Evolutionary conservation across 192 early-diverging fungal species (phyloP), one percentile per base, ranked within the genome.

Genomic region (Phlyctochytrium arcticum): DNA sequence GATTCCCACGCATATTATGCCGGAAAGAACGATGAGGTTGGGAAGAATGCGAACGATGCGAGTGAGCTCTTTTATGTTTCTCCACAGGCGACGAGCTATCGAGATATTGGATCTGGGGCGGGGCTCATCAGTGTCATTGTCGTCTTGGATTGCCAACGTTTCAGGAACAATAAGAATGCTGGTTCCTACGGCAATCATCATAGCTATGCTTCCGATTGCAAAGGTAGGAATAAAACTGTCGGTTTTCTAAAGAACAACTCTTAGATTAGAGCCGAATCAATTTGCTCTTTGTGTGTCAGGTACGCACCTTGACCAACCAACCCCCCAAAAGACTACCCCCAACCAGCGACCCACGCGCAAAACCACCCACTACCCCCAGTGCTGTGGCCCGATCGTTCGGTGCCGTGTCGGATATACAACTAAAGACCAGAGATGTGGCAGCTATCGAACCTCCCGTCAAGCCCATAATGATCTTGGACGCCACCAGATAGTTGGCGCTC

Each of bases 261-360:
- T n/a, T n/a, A n/a, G n/a, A n/a, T n/a, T n/a, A n/a, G n/a, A n/a
- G n/a, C n/a, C n/a, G n/a, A n/a, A n/a, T n/a, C n/a, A n/a, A n/a
- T n/a, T n/a, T n/a, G n/a, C n/a, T n/a, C n/a, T n/a, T n/a, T n/a
- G n/a, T n/a, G n/a, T n/a, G n/a, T n/a, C n/a, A n/a, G n/a, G n/a
- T n/a, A n/a, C 29, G 26, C 23, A 26, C 21, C 59, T 61, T 61
- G 59, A 61, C 59, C 8, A 61, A 26, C 46, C 44, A 46, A 4
- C 59, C 59, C 5, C 59, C 59, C 8, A 61, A 19, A 4, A 61
- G 12, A 23, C 23, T 61, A 7, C 59, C 59, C 10, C 0, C 26
- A 3, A 61, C 12, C 5, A 27, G 5, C 5, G 36, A 37, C 7
- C 21, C 5, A 10, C 42, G 12, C 9, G 42, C 12, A 1, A 61